These are phyloP conservation scores for Macrolepiota dolichaula DNA, from an alignment of 768 basidiomycete species.

Conservation along the genomic window DNA sequence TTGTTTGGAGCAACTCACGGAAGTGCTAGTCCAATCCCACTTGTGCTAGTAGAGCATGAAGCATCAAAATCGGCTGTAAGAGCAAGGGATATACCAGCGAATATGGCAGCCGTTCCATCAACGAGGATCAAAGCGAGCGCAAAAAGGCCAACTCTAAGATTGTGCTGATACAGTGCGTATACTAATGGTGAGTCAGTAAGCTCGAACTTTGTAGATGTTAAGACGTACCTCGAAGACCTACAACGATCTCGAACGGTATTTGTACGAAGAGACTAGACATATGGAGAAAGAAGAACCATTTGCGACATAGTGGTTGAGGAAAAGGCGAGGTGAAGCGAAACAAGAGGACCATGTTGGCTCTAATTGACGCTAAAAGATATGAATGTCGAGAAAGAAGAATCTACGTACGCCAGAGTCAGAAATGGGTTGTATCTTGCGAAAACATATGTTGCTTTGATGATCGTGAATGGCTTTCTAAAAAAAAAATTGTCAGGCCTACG, in stretches of 20 bases:
- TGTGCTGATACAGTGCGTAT: background rate
- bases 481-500: too few species aligned
- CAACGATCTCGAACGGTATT: background rate
- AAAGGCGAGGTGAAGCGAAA: background rate
- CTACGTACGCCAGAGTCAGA: background rate
- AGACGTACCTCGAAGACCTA: background rate
- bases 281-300: conserved; percentile 1
- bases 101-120: background rate
- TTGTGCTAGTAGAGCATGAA: background rate
- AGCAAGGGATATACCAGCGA: background rate
- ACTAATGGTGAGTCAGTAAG: background rate
- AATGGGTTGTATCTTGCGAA: background rate
- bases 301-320: background rate
- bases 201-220: background rate
- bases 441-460: background rate
- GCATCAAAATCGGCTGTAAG: background rate
- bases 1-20: background rate
- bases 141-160: background rate
- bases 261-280: background rate
- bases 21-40: background rate
- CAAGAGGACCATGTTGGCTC: background rate
- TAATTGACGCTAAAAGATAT: background rate
- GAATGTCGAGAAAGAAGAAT: background rate
- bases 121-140: background rate
- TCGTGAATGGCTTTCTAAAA: background rate